phyloP scores from a whole-genome alignment of 495 filamentous ascomycete species.

The Aspergillus indologenus region DNA sequence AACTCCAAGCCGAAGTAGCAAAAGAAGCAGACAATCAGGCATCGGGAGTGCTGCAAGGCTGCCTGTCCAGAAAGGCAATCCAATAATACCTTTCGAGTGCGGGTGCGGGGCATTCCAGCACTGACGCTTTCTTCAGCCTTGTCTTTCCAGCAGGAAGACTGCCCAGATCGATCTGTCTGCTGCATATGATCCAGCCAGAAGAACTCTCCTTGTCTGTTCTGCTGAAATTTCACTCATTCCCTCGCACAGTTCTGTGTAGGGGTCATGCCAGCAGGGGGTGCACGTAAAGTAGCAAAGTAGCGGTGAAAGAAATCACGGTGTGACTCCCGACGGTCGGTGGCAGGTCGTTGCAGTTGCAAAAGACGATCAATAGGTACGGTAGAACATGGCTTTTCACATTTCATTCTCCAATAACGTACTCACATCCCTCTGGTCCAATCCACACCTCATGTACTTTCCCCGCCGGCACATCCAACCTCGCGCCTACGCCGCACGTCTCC shows the following conservation, averaged over 20 bases:
- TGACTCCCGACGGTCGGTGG: not conserved
- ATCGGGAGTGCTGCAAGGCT: not conserved
- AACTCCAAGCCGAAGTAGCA: not conserved
- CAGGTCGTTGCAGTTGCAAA: not conserved
- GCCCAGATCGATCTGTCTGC: not conserved
- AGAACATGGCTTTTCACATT: too few relatives aligned
- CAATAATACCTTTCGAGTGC: too few relatives aligned
- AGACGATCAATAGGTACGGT: too few relatives aligned
- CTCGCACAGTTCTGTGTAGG: too few relatives aligned
- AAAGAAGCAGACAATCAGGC: not conserved
- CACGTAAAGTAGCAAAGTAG: too few relatives aligned
- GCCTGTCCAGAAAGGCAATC: not conserved
- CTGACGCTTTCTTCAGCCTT: too few relatives aligned
- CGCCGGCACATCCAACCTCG: constrained; percentile 73
- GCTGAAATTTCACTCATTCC: too few relatives aligned
- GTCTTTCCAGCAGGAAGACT: too few relatives aligned
- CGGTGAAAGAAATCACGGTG: not conserved
- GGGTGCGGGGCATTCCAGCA: not conserved
- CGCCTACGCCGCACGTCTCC: constrained; percentile 65
- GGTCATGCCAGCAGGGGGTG: too few relatives aligned
- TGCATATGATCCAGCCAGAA: not conserved
- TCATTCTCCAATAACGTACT: constrained; percentile 80
- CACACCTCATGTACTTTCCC: constrained; percentile 75
- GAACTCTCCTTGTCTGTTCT: too few relatives aligned
- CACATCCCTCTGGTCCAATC: constrained; percentile 75